Evolutionary conservation across 2,329 filamentous ascomycete species (phyloP).

Genomic region (Fusarium penzigii): DNA sequence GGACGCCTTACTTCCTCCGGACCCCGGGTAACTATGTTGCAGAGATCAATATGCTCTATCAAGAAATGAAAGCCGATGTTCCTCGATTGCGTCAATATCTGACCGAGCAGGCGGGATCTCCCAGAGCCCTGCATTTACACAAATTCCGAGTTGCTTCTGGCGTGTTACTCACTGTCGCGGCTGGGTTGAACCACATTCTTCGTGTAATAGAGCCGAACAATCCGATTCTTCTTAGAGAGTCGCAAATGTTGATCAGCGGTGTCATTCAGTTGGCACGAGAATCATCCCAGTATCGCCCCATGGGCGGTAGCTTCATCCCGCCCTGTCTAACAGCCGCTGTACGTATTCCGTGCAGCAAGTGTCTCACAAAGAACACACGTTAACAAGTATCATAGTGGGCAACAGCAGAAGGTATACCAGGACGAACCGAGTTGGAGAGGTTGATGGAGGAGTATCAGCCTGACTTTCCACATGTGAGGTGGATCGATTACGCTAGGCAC

Average conservation of each 20-base stretch:
- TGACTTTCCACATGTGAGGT: conserved; percentile 1
- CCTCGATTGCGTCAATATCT: neutral
- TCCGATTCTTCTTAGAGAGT: neutral
- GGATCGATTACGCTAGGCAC: conserved; percentile 3
- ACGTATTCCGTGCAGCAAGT: neutral
- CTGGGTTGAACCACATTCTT: conserved; percentile 2
- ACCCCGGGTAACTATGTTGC: neutral
- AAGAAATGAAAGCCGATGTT: neutral
- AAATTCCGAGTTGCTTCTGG: neutral
- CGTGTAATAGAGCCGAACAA: neutral
- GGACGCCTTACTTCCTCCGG: neutral
- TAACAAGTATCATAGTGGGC: conserved; percentile 3
- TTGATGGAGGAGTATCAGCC: conserved; percentile 8
- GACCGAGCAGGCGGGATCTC: neutral
- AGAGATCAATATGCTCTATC: conserved; percentile 1
- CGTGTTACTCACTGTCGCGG: neutral
- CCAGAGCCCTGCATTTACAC: neutral
- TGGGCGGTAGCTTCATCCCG: conserved; percentile 4
- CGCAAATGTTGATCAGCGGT: neutral
- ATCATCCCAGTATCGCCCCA: neutral
- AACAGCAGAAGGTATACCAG: neutral
- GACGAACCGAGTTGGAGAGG: neutral
- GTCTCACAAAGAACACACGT: neutral
- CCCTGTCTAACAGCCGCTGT: neutral
- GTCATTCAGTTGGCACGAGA: neutral